Base-by-base conservation (phyloP, 306 rosid genomes). In the Malus orientalis region DNA sequence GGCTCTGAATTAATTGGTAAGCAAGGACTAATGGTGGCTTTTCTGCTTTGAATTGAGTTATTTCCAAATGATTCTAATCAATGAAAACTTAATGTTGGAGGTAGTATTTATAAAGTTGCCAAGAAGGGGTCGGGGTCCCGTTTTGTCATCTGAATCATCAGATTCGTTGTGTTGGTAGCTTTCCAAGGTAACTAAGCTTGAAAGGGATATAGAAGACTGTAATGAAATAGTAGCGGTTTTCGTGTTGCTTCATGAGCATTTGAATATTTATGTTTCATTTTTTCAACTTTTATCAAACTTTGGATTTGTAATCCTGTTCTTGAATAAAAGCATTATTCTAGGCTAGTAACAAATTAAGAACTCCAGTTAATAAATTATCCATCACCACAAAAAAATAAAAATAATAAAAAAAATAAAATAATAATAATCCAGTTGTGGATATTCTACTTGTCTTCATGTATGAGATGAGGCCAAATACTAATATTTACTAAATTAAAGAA, bases 1-100 rank as follows among this genome's bases (percentile, higher is more conserved):
- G 97, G 84, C 96, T 91, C 78, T 93, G 85, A 89, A 67, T 19
- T 18, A 67, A 23, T 61, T 71, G 76, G 74, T 57, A 73, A 69
- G 22, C 59, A 73, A 38, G 33, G 81, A 40, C 71, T 69, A 29
- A 71, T 59, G 69, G 70, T 67, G 80, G 62, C 69, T 84, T 79
- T 75, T 82, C 45, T 63, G 40, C 73, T 74, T 73, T 81, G 76
- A 73, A 79, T n/a, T 69, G 68, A 54, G 65, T 75, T 82, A 42
- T 67, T 74, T 63, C 73, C 47, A 78, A 75, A 85, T 77, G 69
- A 67, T 77, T 84, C 63, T 76, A 74, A 69, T 78, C 40, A 77
- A 85, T 79, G 74, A 61, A 57, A 63, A 22, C 69, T 72, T 61
- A 33, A 81, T 71, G 83, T 69, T 44, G 71, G 55, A 80, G 76